Evolutionary conservation across 306 rosid species (phyloP).

Genomic region (Cucumis cinereus): DNA sequence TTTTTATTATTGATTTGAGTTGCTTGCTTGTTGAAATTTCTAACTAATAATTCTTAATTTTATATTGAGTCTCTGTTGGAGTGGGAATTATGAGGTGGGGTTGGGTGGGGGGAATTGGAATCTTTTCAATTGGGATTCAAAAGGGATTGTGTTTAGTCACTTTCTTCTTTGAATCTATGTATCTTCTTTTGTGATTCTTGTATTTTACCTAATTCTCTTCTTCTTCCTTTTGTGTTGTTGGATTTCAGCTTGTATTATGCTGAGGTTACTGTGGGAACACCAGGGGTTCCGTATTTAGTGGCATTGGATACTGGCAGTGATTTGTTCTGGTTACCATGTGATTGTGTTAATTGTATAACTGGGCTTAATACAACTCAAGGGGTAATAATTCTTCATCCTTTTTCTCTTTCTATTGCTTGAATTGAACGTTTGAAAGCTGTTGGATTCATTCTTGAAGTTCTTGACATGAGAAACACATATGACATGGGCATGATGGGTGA

Average conservation of each 20-base stretch:
- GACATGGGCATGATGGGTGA: neutral
- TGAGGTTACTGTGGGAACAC: slow-evolving; percentile 86
- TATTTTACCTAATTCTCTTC: neutral
- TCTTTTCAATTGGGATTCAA: too few relatives aligned
- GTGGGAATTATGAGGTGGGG: neutral
- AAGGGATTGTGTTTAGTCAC: too few relatives aligned
- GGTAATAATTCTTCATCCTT: slow-evolving; percentile 17
- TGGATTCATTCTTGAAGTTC: neutral
- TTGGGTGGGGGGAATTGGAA: too few relatives aligned
- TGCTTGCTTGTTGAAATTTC: neutral
- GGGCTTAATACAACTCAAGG: slow-evolving; percentile 11
- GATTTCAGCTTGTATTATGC: slow-evolving; percentile 81
- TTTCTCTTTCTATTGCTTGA: neutral
- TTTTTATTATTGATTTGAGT: neutral
- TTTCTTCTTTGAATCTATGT: neutral
- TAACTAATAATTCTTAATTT: neutral
- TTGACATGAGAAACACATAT: neutral
- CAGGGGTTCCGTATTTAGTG: slow-evolving; percentile 54
- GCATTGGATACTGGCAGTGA: slow-evolving; percentile 97
- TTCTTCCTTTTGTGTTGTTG: neutral
- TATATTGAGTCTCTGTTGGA: neutral
- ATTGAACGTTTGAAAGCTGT: neutral
- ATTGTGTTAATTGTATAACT: slow-evolving; percentile 49
- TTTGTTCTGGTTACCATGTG: slow-evolving; percentile 90
- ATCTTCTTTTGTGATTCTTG: neutral